Base-by-base conservation (phyloP, 495 filamentous ascomycete species). In the Pseudomonodictys pantanalensis region DNA sequence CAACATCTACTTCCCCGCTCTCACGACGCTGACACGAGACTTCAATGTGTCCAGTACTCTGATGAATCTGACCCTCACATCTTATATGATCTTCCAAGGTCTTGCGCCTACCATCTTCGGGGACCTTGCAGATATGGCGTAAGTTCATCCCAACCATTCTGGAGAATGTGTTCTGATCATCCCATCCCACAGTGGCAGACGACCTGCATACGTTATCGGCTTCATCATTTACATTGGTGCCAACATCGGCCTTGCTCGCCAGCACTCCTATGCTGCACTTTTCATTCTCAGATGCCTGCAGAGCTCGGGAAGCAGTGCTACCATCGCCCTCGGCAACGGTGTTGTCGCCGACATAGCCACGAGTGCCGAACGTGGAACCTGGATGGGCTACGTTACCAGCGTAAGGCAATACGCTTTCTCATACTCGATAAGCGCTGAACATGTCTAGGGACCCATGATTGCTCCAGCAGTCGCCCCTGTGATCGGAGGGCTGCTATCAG, bases 1-100 rank as follows among this genome's bases (percentile, higher is more conserved):
- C 18, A 89, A 88, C 64, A 89, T 91, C 39, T 93, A 93, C 70
- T 90, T 91, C 58, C 88, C 88, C 3, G 84, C 86, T 1, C 74
- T 92, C 52, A 82, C 80, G 23, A 69, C 79, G 7, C 62, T 89
- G 17, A 73, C 84, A 0, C 33, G 58, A 0, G 78, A 84, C 46
- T 75, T 88, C 7, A 64, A 78, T 9, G 80, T 88, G 1, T 81
- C 83, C 0, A 64, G 78, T n/a, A 75, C 73, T 1, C 72, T 84
- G 46, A 83, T 89, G 71, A 89, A 89, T 65, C 71, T 72, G 24
- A 72, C 68, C 4, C 46, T 72, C n/a, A 72, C 52, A 32, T 53
- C 58, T 12, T 67, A 67, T 52, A 69, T 72, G 68, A 71, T 71
- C 48, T 66, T 72, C 35, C 68, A 72, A 55, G 68, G 66, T 2